Evolutionary conservation across 306 rosid species (phyloP), one percentile per base, ranked within the genome.

Genomic region (Begonia masoniana): DNA sequence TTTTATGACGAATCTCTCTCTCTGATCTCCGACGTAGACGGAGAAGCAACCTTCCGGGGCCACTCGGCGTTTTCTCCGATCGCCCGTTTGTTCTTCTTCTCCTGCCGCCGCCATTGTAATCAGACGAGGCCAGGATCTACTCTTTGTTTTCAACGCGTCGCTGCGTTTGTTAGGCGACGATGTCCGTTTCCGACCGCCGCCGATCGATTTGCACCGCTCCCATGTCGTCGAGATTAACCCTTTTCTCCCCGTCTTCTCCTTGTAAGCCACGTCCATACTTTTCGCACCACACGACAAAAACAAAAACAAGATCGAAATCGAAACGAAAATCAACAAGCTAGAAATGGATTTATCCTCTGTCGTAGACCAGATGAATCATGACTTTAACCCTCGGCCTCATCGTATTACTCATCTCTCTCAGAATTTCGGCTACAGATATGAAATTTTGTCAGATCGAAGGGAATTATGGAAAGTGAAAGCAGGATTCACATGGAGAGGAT

Each of bases 201-300:
- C 93, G 50, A 88, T 54, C n/a, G 88, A 74, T 68, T 82, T 88
- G 82, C 97, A 88, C 51, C 86, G 62, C 73, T 79, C 73, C 95
- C 93, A 88, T 45, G 97, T 84, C 75, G 79, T 75, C 13, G 36
- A 59, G 17, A 88, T 79, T 46, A 88, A 51, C 3, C 85, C 81
- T 50, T 70, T 80, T 75, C 74, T 78, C 23, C 19, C 63, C 39
- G 39, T 31, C 39, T 60, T 70, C 43, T 50, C 64, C 31, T 50
- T 60, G 16, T 24, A 54, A 8, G 4, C 52, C 39, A 31, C 39
- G 39, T 31, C 39, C 39, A 31, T 31, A 7, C 1, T 31, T 31
- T 31, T 31, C 39, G 39, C 39, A 31, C 39, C 39, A 31, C 39
- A 31, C 39, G 39, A 31, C 39, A 31, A 31, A 31, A 31, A 31